Base-by-base conservation (phyloP, 2,329 filamentous ascomycete genomes). In the Pseudogymnoascus sp. region DNA sequence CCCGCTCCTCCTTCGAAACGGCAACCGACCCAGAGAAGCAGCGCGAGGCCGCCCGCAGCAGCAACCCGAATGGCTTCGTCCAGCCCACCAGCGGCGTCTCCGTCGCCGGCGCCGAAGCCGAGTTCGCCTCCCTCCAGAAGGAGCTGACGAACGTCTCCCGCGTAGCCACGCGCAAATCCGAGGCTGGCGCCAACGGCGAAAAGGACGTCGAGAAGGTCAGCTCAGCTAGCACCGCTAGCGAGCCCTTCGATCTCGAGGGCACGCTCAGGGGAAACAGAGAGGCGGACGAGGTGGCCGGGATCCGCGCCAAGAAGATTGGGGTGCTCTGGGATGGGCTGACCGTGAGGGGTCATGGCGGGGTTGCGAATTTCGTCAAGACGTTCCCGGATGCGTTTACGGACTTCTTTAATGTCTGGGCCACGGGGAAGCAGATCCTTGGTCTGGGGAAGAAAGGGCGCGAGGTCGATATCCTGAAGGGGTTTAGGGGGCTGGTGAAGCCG, bases 301-400 rank as follows among this genome's bases (percentile, higher is more conserved):
- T 96, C 75, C 87, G 86, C 66, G 81, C 86, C 4, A 96, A 96
- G 79, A 86, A 89, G 69, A 89, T 92, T 65, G 89, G 90, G 31
- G 89, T 92, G 0, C 83, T 90, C 67, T 96, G 90, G 90, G 85
- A 95, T 63, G 81, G 83, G 16, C 77, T 96, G 60, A 90, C 89
- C 0, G 90, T 95, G 41, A 86, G 84, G 73, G 91, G 91, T 13
- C 83, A 88, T 67, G 89, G 90, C 23, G 90, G 90, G 34, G 81
- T 84, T 62, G 86, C 88, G 69, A 93, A 92, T 73, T 85, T 87
- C 37, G 81, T 84, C 68, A 82, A 69, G 73, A 93, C 90, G 0
- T 93, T 95, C 69, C 90, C 90, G 0, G 85, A 92, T 73, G 89
- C 90, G 1, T 73, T 74, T 57, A 57, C 48, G 10, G 85, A 89